Conservation (phyloP, 345 rosid species). For the Geranium brycei region DNA sequence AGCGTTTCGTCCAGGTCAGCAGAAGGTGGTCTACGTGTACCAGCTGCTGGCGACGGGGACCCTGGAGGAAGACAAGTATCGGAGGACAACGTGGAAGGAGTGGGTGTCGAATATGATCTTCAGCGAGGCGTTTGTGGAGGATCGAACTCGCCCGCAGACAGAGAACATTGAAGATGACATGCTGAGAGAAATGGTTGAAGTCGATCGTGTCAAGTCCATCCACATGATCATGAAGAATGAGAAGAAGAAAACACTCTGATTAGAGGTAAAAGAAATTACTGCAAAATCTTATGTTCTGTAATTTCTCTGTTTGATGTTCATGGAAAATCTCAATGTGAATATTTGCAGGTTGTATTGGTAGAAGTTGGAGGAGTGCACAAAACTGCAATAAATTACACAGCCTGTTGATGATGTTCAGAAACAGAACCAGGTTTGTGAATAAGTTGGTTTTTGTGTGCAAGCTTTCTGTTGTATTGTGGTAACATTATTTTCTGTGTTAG, state of each 20-base stretch:
- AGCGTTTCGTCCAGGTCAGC: slow-evolving; percentile 88
- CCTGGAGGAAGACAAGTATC: slow-evolving; percentile 76
- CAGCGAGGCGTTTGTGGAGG: slow-evolving; percentile 84
- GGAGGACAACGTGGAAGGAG: slow-evolving; percentile 92
- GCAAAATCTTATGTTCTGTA: too few species aligned
- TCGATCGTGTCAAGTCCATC: slow-evolving; percentile 74
- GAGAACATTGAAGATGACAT: slow-evolving; percentile 87
- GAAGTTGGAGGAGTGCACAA: too few species aligned
- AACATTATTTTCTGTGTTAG: too few species aligned
- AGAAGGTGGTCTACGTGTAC: slow-evolving; percentile 76
- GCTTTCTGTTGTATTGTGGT: too few species aligned
- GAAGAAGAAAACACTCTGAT: slow-evolving; percentile 63
- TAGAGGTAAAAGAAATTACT: too few species aligned
- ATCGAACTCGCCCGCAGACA: slow-evolving; percentile 78
- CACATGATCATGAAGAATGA: slow-evolving; percentile 96
- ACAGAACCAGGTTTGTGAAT: too few species aligned
- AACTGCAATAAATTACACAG: too few species aligned
- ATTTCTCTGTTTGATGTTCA: too few species aligned
- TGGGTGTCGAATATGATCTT: slow-evolving; percentile 96
- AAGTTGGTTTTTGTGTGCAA: too few species aligned
- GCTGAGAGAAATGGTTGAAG: slow-evolving; percentile 73
- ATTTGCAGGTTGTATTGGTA: too few species aligned
- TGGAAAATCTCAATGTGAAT: too few species aligned
- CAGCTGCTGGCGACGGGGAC: slow-evolving; percentile 74
- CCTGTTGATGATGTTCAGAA: too few species aligned